Evolutionary conservation across 2,329 filamentous ascomycete genomes (phyloP), one percentile per base, ranked within the genome.

Genomic region (Emmonsiellopsis sp.): DNA sequence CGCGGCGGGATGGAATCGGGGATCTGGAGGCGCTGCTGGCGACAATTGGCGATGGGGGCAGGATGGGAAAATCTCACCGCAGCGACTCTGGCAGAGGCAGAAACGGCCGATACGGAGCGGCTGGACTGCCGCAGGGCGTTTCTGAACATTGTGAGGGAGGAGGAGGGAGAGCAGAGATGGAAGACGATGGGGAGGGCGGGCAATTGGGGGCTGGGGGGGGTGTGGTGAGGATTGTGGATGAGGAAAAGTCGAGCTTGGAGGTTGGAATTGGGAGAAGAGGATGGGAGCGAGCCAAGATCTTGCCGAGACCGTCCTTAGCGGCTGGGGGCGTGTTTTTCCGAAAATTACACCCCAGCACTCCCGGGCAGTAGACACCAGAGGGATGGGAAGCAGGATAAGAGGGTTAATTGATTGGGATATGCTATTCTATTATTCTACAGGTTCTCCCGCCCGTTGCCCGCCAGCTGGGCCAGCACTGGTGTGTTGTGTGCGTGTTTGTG

Each of bases 61-160:
- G 70, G 71, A 67, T 31, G 72, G 70, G 70, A 72, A 72, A 71
- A 74, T 94, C 92, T 86, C 91, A 97, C 93, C 79, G 85, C 86
- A 77, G 86, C 86, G 79, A 94, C 84, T 83, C 90, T 88, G 82
- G 88, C 84, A 71, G 87, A 82, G 72, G 88, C 87, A 86, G 89
- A 88, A 80, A 94, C 84, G 79, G 88, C 89, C 80, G 88, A 87
- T 78, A 92, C 88, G 77, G 88, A 87, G 82, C 91, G 90, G 81
- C 87, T 87, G 76, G 90, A 94, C 83, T 95, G 90, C 81, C 91
- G 85, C 79, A 97, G 83, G 81, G 92, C 91, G 85, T 88, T 95
- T 80, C 92, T 89, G 84, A 96, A 95, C 92, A 97, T 96, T 79
- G 75, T 81, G 74, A 74, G 61, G 59, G 62, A 63, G 59, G 62